phyloP scores from a whole-genome alignment of 2,329 filamentous ascomycete genomes.

The Colletotrichum cuscutae region DNA sequence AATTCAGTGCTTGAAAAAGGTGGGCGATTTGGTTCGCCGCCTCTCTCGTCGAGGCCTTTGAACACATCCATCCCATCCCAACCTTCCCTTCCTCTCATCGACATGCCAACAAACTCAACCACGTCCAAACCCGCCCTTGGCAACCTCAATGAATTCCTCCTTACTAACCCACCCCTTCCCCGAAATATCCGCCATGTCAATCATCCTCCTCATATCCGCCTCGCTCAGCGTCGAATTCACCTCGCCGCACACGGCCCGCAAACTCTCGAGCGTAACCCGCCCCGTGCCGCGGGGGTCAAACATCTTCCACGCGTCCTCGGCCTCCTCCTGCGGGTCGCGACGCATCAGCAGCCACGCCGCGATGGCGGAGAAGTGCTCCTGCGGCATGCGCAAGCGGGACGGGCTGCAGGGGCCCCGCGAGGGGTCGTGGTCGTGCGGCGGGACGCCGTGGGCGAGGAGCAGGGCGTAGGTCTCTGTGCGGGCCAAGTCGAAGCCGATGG shows the following conservation, averaged over 20 bases:
- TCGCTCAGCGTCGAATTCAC: constrained; percentile 87
- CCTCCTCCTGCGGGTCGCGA: constrained; percentile 90
- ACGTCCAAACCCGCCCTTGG: constrained; percentile 30
- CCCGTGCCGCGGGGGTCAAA: constrained; percentile 96
- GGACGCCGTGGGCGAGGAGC: constrained; percentile 82
- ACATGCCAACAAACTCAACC: not conserved
- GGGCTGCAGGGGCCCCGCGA: constrained; percentile 63
- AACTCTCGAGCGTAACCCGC: constrained; percentile 87
- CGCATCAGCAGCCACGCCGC: constrained; percentile 83
- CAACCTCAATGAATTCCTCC: constrained; percentile 75
- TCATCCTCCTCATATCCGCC: constrained; percentile 93
- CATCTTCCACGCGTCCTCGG: constrained; percentile 88
- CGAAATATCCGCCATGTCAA: constrained; percentile 96
- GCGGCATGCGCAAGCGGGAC: constrained; percentile 77
- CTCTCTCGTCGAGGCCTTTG: not conserved
- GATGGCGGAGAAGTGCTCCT: constrained; percentile 77
- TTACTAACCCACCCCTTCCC: constrained; percentile 83
- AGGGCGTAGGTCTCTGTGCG: constrained; percentile 86
- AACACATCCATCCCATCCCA: not conserved
- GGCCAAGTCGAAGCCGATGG: constrained; percentile 90
- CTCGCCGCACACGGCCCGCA: constrained; percentile 88
- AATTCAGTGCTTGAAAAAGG: not conserved
- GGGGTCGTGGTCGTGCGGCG: constrained; percentile 66
- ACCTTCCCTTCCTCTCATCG: not conserved
- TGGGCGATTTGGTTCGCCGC: not conserved